These are phyloP conservation scores for Biscogniauxia sp. DNA, from an alignment of 2,329 filamentous ascomycete genomes.

Conservation along the genomic window DNA sequence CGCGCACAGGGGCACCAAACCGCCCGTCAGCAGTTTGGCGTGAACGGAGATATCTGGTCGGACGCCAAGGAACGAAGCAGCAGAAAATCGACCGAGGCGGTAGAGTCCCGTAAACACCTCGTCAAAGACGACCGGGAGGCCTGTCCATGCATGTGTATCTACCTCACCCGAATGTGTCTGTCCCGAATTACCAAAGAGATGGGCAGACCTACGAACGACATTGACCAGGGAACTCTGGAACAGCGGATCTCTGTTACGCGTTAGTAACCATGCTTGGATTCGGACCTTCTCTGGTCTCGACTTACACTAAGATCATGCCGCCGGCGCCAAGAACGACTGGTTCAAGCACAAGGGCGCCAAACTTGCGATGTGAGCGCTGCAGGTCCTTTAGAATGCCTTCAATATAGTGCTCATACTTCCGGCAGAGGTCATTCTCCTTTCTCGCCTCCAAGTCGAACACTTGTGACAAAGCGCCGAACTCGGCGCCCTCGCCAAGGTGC, in stretches of 20 bases:
- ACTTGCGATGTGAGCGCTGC: conserved; percentile 56
- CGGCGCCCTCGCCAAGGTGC: conserved; percentile 35
- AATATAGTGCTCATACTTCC: conserved; percentile 62
- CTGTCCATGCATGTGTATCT: conserved; percentile 54
- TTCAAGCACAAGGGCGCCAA: conserved; percentile 78
- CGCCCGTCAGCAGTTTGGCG: conserved; percentile 81
- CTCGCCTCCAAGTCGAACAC: conserved; percentile 60
- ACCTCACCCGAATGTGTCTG: neutral
- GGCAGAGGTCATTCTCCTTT: conserved; percentile 41
- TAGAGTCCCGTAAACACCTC: conserved; percentile 88
- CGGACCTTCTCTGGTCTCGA: conserved; percentile 12
- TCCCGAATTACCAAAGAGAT: conserved; percentile 48
- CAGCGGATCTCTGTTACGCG: conserved; percentile 63
- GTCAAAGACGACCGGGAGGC: conserved; percentile 77
- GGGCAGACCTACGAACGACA: conserved; percentile 58
- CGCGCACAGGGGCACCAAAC: conserved; percentile 71
- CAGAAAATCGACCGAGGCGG: conserved; percentile 70
- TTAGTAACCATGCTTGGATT: conserved; percentile 10
- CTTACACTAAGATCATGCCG: conserved; percentile 77
- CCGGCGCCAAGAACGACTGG: conserved; percentile 78
- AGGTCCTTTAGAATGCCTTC: conserved; percentile 50
- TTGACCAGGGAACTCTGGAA: conserved; percentile 73
- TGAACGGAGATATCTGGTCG: conserved; percentile 76
- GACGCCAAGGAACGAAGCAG: conserved; percentile 66
- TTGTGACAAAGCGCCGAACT: conserved; percentile 48